Percentiles rank a stretch among this genome's conserved stretches.
phyloP scores from a whole-genome alignment of 2,329 filamentous ascomycete species.

The Xylaria polymorpha region DNA sequence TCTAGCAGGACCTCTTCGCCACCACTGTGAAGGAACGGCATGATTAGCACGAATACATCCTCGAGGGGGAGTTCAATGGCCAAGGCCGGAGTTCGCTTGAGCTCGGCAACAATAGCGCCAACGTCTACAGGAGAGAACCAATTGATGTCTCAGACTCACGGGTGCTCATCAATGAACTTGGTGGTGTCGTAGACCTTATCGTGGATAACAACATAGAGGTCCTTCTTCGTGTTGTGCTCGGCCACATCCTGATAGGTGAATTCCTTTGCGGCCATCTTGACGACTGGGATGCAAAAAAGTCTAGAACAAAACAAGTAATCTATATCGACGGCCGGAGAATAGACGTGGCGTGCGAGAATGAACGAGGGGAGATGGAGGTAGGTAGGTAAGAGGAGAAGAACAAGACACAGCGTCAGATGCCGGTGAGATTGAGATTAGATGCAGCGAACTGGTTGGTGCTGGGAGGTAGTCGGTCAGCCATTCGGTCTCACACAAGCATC shows the following conservation, averaged over 20 bases:
- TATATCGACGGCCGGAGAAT: constrained; percentile 10
- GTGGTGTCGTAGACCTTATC: constrained; percentile 94
- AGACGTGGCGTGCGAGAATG: constrained; percentile 16
- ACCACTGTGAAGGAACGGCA: constrained; percentile 69
- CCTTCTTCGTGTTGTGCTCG: constrained; percentile 92
- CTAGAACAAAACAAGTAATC: constrained; percentile 13
- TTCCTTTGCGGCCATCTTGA: constrained; percentile 59
- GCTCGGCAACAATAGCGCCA: constrained; percentile 2
- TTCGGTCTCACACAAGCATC: constrained; percentile 8
- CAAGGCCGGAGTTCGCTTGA: neutral
- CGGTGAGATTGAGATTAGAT: constrained; percentile 23
- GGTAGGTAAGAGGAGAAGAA: constrained; percentile 16
- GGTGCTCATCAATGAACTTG: constrained; percentile 97
- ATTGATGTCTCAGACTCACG: constrained; percentile 64
- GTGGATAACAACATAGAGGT: constrained; percentile 90
- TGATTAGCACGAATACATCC: constrained; percentile 43
- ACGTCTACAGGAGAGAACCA: constrained; percentile 20
- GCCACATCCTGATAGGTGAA: constrained; percentile 85
- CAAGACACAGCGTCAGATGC: constrained; percentile 26
- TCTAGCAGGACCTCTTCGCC: constrained; percentile 98
- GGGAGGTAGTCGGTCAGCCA: constrained; percentile 28
- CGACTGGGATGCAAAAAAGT: constrained; percentile 16
- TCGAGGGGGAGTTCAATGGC: neutral
- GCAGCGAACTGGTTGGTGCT: constrained; percentile 16
- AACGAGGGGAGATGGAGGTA: constrained; percentile 12